Evolutionary conservation across 1,284 basidiomycete genomes (phyloP), one percentile per base, ranked within the genome.

Genomic region (Termitomyces sp.): DNA sequence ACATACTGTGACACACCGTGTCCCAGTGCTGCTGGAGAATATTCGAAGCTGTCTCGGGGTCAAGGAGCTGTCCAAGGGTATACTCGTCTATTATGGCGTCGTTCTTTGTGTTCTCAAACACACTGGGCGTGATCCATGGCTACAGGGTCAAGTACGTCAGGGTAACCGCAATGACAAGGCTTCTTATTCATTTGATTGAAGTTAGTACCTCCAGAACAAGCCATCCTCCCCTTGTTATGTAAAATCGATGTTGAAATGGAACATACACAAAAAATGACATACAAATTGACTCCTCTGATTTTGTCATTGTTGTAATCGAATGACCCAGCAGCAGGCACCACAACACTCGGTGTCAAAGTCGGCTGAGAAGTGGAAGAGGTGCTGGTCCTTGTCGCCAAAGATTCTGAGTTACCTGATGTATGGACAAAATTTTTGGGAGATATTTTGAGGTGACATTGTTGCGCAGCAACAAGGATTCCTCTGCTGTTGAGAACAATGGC

Each of bases 51-150:
- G 70, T 71, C 35, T 75, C 62, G 13, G 64, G 51, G 60, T 83
- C 76, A 44, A 79, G 69, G 54, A 81, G 59, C 59, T 80, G 72
- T 5, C 86, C 84, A 14, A 88, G 74, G 1, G 86, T 88, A 59
- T 74, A 88, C 62, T 88, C 86, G 62, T 89, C 86, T 6, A 88
- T 70, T 38, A 89, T 77, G 38, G 72, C 68, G 38, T 72, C 70
- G 61, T 87, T 83, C 28, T 77, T 77, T 11, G 84, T 84, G 59
- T 72, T 76, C 52, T 83, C 72, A 61, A 88, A 88, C 11, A 88
- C 70, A 61, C 81, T 84, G 5, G 85, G 86, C 0, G 84, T 87
- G 57, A 87, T 88, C 85, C 85, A 88, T 37, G 84, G 84, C 83
- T 87, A 57, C 7, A 34, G 8, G 43, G 10, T 45, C 41, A 21